phyloP scores from a whole-genome alignment of 2,329 filamentous ascomycete genomes.

The Calonectria pauciramosa region DNA sequence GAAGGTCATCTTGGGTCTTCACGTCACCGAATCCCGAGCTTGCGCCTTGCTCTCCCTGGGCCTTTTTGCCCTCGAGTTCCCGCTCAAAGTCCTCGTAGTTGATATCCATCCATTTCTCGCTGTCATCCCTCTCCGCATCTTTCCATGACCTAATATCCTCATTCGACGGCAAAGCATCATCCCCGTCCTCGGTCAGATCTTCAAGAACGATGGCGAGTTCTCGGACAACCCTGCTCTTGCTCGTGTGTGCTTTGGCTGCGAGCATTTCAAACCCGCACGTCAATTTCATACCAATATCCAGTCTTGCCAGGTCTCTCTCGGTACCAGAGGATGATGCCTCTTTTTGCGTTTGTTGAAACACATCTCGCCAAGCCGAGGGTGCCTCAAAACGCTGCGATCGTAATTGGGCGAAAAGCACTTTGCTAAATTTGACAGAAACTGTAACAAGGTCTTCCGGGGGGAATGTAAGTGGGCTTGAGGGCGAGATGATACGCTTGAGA shows the following conservation, averaged over 20 bases:
- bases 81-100: slow-evolving; percentile 90
- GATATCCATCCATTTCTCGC: slow-evolving; percentile 93
- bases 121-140: slow-evolving; percentile 74
- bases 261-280: slow-evolving; percentile 94
- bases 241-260: slow-evolving; percentile 74
- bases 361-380: slow-evolving; percentile 64
- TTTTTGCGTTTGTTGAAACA: slow-evolving; percentile 40
- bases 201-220: slow-evolving; percentile 84
- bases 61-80: slow-evolving; percentile 72
- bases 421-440: slow-evolving; percentile 85
- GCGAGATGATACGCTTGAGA: slow-evolving; percentile 75
- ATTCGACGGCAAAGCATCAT: slow-evolving; percentile 75
- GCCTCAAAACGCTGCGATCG: slow-evolving; percentile 86
- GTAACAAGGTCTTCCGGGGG: slow-evolving; percentile 84
- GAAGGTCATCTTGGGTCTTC: slow-evolving; percentile 79
- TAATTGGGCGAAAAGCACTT: slow-evolving; percentile 90
- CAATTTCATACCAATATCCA: slow-evolving; percentile 89
- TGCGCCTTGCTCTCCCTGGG: slow-evolving; percentile 53
- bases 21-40: slow-evolving; percentile 73
- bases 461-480: slow-evolving; percentile 71
- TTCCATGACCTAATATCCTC: slow-evolving; percentile 81
- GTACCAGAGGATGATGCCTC: slow-evolving; percentile 28
- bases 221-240: slow-evolving; percentile 76
- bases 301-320: slow-evolving; percentile 44
- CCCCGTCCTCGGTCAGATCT: slow-evolving; percentile 81